These are phyloP conservation scores for Globisporangium orthogonon DNA, from an alignment of 352 stramenopile genomes.

Conservation along the genomic window DNA sequence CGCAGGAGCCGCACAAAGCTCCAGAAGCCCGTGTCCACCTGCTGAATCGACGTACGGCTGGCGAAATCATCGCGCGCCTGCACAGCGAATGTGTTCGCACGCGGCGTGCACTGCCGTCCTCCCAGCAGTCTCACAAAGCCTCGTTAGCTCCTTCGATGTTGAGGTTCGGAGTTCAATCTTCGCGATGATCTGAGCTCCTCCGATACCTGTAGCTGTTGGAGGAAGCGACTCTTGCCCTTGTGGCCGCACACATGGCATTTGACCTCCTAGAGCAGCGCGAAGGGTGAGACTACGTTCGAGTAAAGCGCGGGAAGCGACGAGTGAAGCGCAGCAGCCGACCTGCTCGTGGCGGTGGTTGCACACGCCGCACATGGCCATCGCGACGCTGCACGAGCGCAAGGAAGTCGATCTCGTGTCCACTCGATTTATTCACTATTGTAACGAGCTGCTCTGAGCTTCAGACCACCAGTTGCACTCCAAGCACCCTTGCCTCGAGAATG, in stretches of 20 bases:
- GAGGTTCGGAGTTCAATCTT: too few species aligned
- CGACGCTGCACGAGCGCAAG: neutral
- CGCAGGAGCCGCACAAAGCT: conserved; percentile 50
- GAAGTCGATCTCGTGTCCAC: neutral
- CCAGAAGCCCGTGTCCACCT: conserved; percentile 20
- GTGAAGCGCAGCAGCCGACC: neutral
- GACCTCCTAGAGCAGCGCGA: neutral
- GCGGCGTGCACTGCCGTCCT: neutral
- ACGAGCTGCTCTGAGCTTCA: too few species aligned
- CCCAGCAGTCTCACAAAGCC: too few species aligned
- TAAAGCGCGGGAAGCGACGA: neutral
- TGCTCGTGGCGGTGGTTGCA: conserved; percentile 48
- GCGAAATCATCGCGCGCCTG: neutral
- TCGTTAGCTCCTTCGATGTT: too few species aligned
- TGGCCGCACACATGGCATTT: neutral
- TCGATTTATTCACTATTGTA: neutral
- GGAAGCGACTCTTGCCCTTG: neutral
- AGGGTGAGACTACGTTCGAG: neutral
- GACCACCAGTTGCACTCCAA: too few species aligned
- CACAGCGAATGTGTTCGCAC: neutral
- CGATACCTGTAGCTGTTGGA: neutral
- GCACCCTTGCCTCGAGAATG: too few species aligned
- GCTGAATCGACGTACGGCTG: neutral
- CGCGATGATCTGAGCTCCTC: too few species aligned
- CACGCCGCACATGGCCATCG: conserved; percentile 26